These are phyloP conservation scores for Murraya koenigii DNA, from an alignment of 345 rosid species.

Conservation along the genomic window DNA sequence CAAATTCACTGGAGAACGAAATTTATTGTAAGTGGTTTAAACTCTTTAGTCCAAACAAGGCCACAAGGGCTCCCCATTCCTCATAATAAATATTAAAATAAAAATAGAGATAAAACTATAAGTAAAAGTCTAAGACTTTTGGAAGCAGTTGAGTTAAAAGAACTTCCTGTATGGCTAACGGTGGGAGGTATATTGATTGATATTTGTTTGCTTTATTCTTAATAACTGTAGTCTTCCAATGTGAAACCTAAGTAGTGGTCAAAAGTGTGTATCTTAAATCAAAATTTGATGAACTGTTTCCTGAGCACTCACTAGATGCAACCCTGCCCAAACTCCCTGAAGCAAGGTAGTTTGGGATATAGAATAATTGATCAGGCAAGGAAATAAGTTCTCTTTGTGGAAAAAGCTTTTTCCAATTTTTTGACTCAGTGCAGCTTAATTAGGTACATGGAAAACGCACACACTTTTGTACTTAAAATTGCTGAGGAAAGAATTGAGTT, in stretches of 20 bases:
- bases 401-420: neutral
- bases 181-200: neutral
- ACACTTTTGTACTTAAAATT: neutral
- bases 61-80: neutral
- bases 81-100: neutral
- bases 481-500: neutral
- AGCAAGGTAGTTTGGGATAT: neutral
- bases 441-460: neutral
- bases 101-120: too few species aligned
- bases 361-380: neutral
- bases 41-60: constrained; percentile 11
- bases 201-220: constrained; percentile 7
- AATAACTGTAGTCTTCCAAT: neutral
- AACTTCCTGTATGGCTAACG: neutral
- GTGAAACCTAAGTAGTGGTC: neutral
- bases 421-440: neutral
- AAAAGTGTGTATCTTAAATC: neutral
- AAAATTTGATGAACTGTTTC: neutral
- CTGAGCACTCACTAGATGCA: too few species aligned
- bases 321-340: neutral
- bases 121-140: neutral
- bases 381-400: neutral
- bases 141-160: neutral
- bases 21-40: constrained; percentile 66
- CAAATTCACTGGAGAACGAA: constrained; percentile 67